Conservation (phyloP, 805 yeast species). For the Candida methanosorbosa region DNA sequence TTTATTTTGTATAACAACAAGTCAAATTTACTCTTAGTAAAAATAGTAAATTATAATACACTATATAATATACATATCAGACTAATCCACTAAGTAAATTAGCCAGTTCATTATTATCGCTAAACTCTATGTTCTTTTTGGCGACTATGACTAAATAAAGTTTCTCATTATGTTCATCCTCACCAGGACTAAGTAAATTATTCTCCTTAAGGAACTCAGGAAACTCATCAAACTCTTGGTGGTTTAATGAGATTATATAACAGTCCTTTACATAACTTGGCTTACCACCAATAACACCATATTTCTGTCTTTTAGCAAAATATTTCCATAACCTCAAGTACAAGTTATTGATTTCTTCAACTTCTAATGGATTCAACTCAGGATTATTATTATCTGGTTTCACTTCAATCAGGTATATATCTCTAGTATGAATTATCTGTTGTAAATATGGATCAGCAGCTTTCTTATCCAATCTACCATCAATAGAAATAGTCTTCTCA, state of each 20-base stretch:
- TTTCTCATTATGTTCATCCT: constrained; percentile 5
- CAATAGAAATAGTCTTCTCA: constrained; percentile 24
- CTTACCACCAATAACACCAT: constrained; percentile 50
- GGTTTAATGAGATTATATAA: too few relatives aligned
- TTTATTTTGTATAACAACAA: too few relatives aligned
- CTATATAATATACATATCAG: too few relatives aligned
- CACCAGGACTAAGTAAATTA: too few relatives aligned
- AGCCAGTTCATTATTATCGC: not conserved
- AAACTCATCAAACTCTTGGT: too few relatives aligned
- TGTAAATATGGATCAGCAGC: constrained; percentile 51
- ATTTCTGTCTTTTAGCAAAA: constrained; percentile 35
- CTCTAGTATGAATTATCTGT: constrained; percentile 38
- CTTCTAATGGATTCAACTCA: constrained; percentile 12
- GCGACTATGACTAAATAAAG: constrained; percentile 22
- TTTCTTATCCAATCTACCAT: constrained; percentile 51
- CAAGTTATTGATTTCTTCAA: constrained; percentile 14
- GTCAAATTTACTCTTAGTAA: too few relatives aligned
- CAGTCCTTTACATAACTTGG: constrained; percentile 46
- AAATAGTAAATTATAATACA: too few relatives aligned
- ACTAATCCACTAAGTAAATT: not conserved
- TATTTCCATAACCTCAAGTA: constrained; percentile 34
- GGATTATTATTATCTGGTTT: constrained; percentile 5
- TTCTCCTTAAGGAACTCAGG: too few relatives aligned
- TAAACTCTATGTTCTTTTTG: constrained; percentile 11
- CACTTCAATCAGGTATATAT: constrained; percentile 24